Conservation (phyloP, 208 protist species). For the Trichomonas tenax region DNA sequence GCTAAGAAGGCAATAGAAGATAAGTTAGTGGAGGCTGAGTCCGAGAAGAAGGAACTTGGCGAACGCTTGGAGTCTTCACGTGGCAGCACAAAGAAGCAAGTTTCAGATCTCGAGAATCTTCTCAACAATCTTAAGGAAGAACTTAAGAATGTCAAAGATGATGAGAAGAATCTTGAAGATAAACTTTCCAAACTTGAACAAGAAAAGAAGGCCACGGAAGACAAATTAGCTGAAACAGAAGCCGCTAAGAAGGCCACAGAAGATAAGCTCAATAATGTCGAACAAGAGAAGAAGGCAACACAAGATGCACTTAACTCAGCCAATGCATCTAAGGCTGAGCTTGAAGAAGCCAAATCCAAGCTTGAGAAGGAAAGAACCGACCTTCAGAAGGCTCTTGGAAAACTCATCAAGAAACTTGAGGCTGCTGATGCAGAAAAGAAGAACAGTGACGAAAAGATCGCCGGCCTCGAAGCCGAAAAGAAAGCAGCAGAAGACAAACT, state of each 20-base stretch:
- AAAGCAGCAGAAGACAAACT: not conserved
- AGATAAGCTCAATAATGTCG: not conserved
- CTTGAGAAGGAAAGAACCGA: not conserved
- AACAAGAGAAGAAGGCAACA: not conserved
- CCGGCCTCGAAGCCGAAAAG: not conserved
- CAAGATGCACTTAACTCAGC: not conserved
- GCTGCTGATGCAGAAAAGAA: not conserved
- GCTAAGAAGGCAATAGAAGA: not conserved
- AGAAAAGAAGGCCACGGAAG: not conserved
- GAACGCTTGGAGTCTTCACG: no score
- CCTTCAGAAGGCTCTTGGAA: not conserved
- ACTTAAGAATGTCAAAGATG: no score
- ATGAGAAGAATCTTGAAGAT: not conserved
- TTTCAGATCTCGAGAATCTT: no score
- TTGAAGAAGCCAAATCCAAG: not conserved
- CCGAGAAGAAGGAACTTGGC: no score
- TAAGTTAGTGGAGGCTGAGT: no score
- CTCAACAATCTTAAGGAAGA: no score
- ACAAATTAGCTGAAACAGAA: not conserved
- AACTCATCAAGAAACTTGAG: not conserved
- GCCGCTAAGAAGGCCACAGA: not conserved
- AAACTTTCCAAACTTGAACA: not conserved
- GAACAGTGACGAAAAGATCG: not conserved
- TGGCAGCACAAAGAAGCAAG: no score
- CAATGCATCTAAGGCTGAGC: not conserved